phyloP scores from a whole-genome alignment of 306 rosid species.

The Citrullus colocynthis region DNA sequence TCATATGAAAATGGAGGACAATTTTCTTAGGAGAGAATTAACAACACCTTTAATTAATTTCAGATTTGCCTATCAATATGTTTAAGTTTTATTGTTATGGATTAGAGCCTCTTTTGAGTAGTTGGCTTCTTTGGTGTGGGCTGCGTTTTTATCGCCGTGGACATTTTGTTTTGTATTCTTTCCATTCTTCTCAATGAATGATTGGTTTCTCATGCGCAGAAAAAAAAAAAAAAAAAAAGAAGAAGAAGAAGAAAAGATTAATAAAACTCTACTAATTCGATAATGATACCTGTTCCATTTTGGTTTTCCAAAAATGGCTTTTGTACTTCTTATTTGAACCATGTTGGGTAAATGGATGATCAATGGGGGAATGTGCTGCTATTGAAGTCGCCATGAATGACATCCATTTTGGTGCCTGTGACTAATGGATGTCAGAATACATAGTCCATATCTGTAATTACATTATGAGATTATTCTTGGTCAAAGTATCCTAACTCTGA shows the following conservation, averaged over 20 bases:
- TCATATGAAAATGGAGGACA: too few species aligned
- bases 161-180: background rate
- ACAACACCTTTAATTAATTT: too few species aligned
- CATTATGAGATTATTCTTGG: background rate
- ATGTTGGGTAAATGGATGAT: background rate
- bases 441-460: background rate
- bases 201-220: too few species aligned
- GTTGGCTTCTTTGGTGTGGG: background rate
- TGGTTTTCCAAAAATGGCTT: background rate
- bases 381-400: background rate
- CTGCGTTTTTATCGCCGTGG: background rate
- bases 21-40: too few species aligned
- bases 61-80: too few species aligned
- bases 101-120: background rate
- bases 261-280: background rate
- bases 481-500: slow-evolving; percentile 11
- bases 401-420: background rate
- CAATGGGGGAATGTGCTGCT: background rate
- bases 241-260: too few species aligned
- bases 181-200: background rate
- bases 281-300: background rate
- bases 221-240: too few species aligned
- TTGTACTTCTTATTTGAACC: background rate
- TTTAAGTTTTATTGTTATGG: background rate
- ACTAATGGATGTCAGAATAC: background rate